phyloP scores from a whole-genome alignment of 345 rosid species.

The Salix suchowensis region DNA sequence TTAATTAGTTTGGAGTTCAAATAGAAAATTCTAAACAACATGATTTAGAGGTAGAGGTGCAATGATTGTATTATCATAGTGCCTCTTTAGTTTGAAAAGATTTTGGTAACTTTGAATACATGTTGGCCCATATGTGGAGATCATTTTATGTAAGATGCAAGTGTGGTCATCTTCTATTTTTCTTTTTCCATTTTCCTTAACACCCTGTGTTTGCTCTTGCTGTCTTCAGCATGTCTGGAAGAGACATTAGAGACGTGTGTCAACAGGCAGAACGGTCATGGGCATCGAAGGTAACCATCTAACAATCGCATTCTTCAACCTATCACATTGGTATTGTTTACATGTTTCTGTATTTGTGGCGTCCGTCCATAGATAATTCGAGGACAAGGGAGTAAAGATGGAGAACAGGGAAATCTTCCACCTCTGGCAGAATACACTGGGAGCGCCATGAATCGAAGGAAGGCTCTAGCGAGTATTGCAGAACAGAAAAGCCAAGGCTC shows the following conservation, averaged over 20 bases:
- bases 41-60: background rate
- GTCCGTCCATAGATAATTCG: slow-evolving; percentile 58
- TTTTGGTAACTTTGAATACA: background rate
- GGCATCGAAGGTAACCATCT: slow-evolving; percentile 77
- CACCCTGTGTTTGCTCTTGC: background rate
- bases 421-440: slow-evolving; percentile 60
- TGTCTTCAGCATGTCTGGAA: slow-evolving; percentile 71
- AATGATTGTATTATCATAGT: background rate
- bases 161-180: background rate
- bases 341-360: background rate
- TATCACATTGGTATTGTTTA: background rate
- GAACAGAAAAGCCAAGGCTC: slow-evolving; percentile 29
- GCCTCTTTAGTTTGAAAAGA: background rate
- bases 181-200: background rate
- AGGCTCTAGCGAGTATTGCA: slow-evolving; percentile 38
- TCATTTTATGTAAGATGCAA: background rate
- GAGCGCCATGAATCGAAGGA: slow-evolving; percentile 49
- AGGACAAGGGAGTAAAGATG: slow-evolving; percentile 41
- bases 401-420: slow-evolving; percentile 48
- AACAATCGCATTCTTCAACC: background rate
- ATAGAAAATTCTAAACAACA: background rate
- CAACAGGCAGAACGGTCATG: slow-evolving; percentile 91
- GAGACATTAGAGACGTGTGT: slow-evolving; percentile 81
- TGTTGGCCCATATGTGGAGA: background rate
- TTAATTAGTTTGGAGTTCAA: background rate